Base-by-base conservation (phyloP, 495 filamentous ascomycete genomes). In the Hypoxylon subgilvum region DNA sequence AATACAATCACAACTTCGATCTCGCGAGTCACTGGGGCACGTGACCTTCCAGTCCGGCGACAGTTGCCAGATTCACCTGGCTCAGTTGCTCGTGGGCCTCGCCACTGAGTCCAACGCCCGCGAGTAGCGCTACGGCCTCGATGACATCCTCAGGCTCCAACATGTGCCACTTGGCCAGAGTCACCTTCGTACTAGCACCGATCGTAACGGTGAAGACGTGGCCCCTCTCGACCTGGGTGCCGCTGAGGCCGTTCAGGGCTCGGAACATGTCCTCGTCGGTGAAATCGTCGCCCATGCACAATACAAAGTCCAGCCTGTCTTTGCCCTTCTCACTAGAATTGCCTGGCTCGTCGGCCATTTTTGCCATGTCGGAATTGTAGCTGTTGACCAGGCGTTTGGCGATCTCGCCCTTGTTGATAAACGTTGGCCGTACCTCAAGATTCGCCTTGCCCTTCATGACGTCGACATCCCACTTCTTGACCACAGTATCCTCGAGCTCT, bases 391-490 rank as follows among this genome's bases (percentile, higher is more conserved):
- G 78, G 10, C 83, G 81, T 67, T 88, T 92, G 9, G 84, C 89
- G 50, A 96, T 96, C 74, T 91, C 91, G 1, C 94, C 94, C 72
- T 97, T 98, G 78, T 96, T 97, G 71, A 98, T 89, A 66, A 92
- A 92, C 1, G 82, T 91, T n/a, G 92, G 92, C 10, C 94, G 85
- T n/a, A 96, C 91, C 69, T 97, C 94, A 6, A 97, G 79, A 65
- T 97, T 96, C 44, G 92, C 92, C 71, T 97, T 98, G 42, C 94
- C 94, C 0, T 86, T 79, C 89, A 96, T 97, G 34, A 97, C 90
- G 65, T 96, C 92, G 8, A 97, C 89, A 39, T 92, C 89, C 82
- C 85, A 95, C 36, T 83, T 83, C 66, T 84, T 86, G 38, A 75
- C 84, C 6, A 96, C 87, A 0, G 85, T 88, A 3, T 80, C 76